A percentile compares a stretch with the other conserved stretches of the same genome.
These are phyloP conservation scores for Suillus discolor DNA, from an alignment of 768 basidiomycete genomes.

Conservation along the genomic window DNA sequence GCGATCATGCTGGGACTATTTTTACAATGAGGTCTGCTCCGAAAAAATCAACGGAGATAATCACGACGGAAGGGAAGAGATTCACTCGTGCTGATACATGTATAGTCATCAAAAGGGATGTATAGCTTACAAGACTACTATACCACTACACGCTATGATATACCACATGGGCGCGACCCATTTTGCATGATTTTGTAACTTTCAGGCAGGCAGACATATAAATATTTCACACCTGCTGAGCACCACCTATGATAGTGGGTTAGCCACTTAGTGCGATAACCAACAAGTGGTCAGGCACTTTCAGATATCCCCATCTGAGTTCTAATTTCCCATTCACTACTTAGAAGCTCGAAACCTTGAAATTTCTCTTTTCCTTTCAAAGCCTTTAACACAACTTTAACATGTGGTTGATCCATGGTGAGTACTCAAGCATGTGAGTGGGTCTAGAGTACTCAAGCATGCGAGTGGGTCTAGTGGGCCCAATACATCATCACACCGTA, in stretches of 20 bases:
- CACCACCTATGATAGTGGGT: no score
- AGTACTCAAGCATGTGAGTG: no score
- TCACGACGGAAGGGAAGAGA: neutral
- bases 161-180: no score
- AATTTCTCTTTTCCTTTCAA: neutral
- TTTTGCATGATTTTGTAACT: no score
- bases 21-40: neutral
- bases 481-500: no score
- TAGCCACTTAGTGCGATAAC: no score
- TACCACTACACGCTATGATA: no score
- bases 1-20: neutral
- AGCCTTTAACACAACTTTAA: neutral
- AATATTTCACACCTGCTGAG: no score
- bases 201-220: no score
- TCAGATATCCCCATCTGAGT: neutral
- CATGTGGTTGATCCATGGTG: no score
- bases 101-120: neutral
- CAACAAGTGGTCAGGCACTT: no score
- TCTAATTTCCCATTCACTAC: neutral
- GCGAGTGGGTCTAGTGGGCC: no score
- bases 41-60: neutral
- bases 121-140: neutral
- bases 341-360: neutral
- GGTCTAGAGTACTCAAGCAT: neutral
- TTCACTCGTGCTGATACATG: neutral